Evolutionary conservation across 495 filamentous ascomycete genomes (phyloP), one percentile per base, ranked within the genome.

Genomic region (Aspergillus baeticus): DNA sequence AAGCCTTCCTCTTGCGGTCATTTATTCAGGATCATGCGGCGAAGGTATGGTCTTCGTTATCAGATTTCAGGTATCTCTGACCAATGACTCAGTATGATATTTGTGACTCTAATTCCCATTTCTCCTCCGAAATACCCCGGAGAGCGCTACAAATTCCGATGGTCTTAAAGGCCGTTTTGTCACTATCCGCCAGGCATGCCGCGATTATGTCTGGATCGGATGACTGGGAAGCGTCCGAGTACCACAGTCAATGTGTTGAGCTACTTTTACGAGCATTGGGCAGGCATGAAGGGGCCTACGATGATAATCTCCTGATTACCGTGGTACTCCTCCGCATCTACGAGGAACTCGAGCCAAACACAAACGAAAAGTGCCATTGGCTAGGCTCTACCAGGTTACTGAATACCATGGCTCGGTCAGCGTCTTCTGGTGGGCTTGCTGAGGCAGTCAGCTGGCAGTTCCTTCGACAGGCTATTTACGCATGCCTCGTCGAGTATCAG

Each of bases 371-470:
- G 36, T 71, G 70, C 38, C 72, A 76, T 35, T 66, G 70, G 10
- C 55, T 73, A 3, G 72, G 72, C 5, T 72, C 70, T 0, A 76
- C 68, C 34, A 66, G 68, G 3, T 60, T 76, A 0, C 62, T 76
- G 21, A 76, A 76, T 18, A 60, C 66, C 3, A 68, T 72, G 64
- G 65, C 69, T 10, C 63, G 60, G 22, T 71, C 69, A 6, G 72
- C 69, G 6, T 71, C 66, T 0, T 74, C 71, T 8, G 68, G 71
- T 0, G 72, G 72, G 3, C 48, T 76, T 2, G 69, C 66, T n/a
- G 72, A 76, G 51, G 72, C 72, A n/a, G 63, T 68, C 10, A 73
- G 69, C 43, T 76, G 72, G 72, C 70, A 72, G 23, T 74, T 71
- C 17, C 56, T 76, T 38, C 66, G 72, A 17, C 72, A 76, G 56